phyloP scores from a whole-genome alignment of 140 eudicot species.

The Senecio squalidus region DNA sequence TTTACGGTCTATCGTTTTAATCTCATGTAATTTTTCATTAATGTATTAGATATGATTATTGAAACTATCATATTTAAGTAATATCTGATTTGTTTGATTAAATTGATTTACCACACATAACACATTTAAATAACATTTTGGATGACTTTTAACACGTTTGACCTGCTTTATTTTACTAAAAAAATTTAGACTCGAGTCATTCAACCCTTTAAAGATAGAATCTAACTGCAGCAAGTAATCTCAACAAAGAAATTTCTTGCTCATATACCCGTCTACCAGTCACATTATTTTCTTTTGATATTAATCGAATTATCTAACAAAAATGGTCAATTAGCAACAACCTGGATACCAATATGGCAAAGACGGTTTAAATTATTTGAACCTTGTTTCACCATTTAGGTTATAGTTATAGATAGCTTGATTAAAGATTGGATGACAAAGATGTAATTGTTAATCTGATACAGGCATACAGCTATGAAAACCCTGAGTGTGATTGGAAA shows the following conservation, averaged over 20 bases:
- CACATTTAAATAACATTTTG: too few species aligned
- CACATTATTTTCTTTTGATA: background rate
- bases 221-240: too few species aligned
- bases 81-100: too few species aligned
- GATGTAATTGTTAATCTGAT: background rate
- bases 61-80: too few species aligned
- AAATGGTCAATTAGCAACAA: background rate
- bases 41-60: too few species aligned
- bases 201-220: too few species aligned
- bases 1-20: too few species aligned
- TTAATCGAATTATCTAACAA: background rate
- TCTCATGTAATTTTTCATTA: too few species aligned
- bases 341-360: background rate
- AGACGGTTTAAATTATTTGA: background rate
- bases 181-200: too few species aligned
- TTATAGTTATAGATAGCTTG: background rate
- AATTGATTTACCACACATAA: too few species aligned
- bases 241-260: background rate
- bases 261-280: background rate
- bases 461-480: background rate
- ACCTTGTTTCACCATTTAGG: background rate
- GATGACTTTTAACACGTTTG: too few species aligned
- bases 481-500: background rate
- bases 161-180: too few species aligned
- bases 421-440: background rate